phyloP scores from a whole-genome alignment of 1,139 yeast genomes.

The Nadsonia starkeyi-henricii region DNA sequence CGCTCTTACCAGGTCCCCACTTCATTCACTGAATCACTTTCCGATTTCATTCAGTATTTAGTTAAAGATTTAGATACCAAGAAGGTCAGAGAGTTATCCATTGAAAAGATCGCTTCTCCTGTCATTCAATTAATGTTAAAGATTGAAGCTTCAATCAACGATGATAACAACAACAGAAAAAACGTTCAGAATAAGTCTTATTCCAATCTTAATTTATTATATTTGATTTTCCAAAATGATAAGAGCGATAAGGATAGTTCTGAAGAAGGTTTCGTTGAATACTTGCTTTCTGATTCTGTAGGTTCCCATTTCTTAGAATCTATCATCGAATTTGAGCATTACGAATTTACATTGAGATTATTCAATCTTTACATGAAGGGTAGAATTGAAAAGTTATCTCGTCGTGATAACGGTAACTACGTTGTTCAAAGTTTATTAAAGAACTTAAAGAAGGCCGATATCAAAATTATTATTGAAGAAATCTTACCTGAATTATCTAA shows the following conservation, averaged over 20 bases:
- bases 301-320: constrained; percentile 85
- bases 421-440: constrained; percentile 56
- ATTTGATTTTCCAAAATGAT: constrained; percentile 21
- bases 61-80: constrained; percentile 28
- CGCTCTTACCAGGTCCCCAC: constrained; percentile 54
- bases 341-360: constrained; percentile 55
- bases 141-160: constrained; percentile 11
- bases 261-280: constrained; percentile 75
- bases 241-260: constrained; percentile 37
- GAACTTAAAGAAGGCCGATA: constrained; percentile 46
- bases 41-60: constrained; percentile 20
- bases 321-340: constrained; percentile 45
- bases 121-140: constrained; percentile 65
- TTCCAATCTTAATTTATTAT: constrained; percentile 9
- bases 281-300: constrained; percentile 69
- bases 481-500: constrained; percentile 54
- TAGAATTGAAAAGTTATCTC: constrained; percentile 55
- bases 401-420: constrained; percentile 71
- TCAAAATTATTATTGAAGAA: constrained; percentile 50
- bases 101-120: constrained; percentile 76
- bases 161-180: constrained; percentile 9
- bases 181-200: constrained; percentile 6
- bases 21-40: constrained; percentile 41
- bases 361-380: constrained; percentile 61
- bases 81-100: constrained; percentile 54